Evolutionary conservation across 805 yeast species (phyloP), one percentile per base, ranked within the genome.

Genomic region (Cyberlindnera sargentensis): DNA sequence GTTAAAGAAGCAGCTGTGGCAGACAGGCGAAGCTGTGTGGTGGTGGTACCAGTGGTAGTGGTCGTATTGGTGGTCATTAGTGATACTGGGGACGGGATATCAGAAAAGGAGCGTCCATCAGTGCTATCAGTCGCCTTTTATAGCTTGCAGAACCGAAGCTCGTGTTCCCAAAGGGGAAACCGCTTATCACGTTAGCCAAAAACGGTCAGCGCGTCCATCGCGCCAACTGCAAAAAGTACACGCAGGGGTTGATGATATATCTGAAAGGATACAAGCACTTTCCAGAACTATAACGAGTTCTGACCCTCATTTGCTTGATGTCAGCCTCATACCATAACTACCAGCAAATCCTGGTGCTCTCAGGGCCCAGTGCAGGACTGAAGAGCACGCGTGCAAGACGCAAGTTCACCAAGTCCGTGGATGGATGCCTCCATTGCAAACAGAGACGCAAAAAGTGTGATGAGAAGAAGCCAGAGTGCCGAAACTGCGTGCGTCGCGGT

Each of bases 361-460:
- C 46, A 6, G 39, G 35, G 24, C 31, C 34, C 10, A 34, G 36
- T 7, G 31, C 43, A 4, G 47, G 37, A 23, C 36, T 45, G 8
- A 46, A 47, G 36, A 39, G 39, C 36, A 47, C 42, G 25, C 46
- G 41, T 9, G 36, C 45, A 3, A 25, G 53, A 5, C 38, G 45
- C 26, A 47, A 47, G 43, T 47, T 44, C 44, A 45, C 43, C 36
- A 55, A 53, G 44, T 48, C 56, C 3, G 34, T 44, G 20, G 45
- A 53, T 30, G 61, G 61, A 4, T 56, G 61, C 36, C 9, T 50
- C 7, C 33, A 31, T 9, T 56, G 61, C 37, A 55, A 55, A 34
- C 43, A 42, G 36, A 46, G 51, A 38, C 43, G 54, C 32, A 55
- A 55, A 48, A 56, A 56, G 38, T 56, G 61, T 39, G 61, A 55